Evolutionary conservation across 176 grass and related monocot species (phyloP).

Genomic region (Carex parvula): DNA sequence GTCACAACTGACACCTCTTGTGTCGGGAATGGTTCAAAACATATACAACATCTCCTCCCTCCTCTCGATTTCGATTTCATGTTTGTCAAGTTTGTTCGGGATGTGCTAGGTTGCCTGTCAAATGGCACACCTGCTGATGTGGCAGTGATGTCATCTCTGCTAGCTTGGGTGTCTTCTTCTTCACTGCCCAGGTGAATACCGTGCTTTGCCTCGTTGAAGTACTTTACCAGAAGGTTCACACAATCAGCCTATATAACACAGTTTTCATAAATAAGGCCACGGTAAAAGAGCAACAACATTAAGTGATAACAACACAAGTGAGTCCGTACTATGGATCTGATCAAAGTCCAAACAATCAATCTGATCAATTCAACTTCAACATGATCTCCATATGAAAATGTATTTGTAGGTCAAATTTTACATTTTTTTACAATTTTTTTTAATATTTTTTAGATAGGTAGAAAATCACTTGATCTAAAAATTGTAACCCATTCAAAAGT

Average conservation of each 20-base stretch:
- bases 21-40: conserved; percentile 78
- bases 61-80: conserved; percentile 87
- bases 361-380: no score
- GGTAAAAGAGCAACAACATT: conserved; percentile 7
- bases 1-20: conserved; percentile 68
- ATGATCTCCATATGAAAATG: no score
- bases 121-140: conserved; percentile 20
- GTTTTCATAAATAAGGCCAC: conserved; percentile 14
- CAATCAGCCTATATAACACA: conserved; percentile 70
- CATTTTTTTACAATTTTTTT: no score
- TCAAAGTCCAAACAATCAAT: no score
- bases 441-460: no score
- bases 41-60: conserved; percentile 76
- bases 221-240: conserved; percentile 93
- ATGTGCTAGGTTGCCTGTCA: conserved; percentile 39
- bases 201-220: conserved; percentile 74
- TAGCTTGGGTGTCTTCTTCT: conserved; percentile 52
- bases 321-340: no score
- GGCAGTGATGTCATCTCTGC: conserved; percentile 40
- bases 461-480: no score
- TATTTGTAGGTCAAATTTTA: no score
- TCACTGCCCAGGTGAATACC: conserved; percentile 70
- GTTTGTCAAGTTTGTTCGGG: conserved; percentile 30
- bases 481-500: no score
- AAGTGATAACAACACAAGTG: conserved; percentile 9